Percentiles rank a stretch among this genome's conserved stretches.
These are phyloP conservation scores for Bacterosira constricta DNA, from an alignment of 108 stramenopile genomes.

Conservation along the genomic window DNA sequence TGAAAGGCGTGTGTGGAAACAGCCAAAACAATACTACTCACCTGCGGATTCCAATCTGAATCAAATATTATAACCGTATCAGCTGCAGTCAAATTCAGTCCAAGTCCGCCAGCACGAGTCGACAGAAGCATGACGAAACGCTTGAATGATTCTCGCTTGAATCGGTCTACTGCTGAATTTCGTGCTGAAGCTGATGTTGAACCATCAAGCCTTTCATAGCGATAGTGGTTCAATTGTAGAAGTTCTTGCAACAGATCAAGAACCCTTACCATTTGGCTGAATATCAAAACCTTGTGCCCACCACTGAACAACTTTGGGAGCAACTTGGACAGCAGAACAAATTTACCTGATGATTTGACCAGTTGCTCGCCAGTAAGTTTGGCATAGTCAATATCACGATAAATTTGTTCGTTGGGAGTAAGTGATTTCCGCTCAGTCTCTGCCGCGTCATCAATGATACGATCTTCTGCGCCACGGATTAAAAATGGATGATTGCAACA, in stretches of 20 bases:
- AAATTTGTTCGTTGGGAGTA: slow-evolving; percentile 13
- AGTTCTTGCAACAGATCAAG: slow-evolving; percentile 95
- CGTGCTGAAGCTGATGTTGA: slow-evolving; percentile 86
- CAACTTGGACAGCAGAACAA: slow-evolving; percentile 87
- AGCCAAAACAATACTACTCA: background rate
- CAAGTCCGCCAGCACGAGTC: slow-evolving; percentile 92
- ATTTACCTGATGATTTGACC: slow-evolving; percentile 89
- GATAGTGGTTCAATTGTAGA: slow-evolving; percentile 75
- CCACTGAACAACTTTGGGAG: slow-evolving; percentile 86
- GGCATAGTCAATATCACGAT: slow-evolving; percentile 53
- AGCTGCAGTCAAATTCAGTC: slow-evolving; percentile 93
- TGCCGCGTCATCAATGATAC: slow-evolving; percentile 80
- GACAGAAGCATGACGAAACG: slow-evolving; percentile 95
- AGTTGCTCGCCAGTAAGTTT: slow-evolving; percentile 82
- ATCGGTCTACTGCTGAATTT: slow-evolving; percentile 91
- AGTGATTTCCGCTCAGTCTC: slow-evolving; percentile 39
- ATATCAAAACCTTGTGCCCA: slow-evolving; percentile 93
- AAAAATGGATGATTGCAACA: slow-evolving; percentile 96
- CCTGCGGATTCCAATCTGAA: slow-evolving; percentile 71
- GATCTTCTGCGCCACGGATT: slow-evolving; percentile 83
- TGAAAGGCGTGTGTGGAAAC: background rate
- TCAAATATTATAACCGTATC: slow-evolving; percentile 96
- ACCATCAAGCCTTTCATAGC: slow-evolving; percentile 89
- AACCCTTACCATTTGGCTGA: slow-evolving; percentile 95
- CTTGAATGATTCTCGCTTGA: slow-evolving; percentile 76